These are phyloP conservation scores for Trametes hirsuta DNA, from an alignment of 1,284 basidiomycete genomes.

Conservation along the genomic window DNA sequence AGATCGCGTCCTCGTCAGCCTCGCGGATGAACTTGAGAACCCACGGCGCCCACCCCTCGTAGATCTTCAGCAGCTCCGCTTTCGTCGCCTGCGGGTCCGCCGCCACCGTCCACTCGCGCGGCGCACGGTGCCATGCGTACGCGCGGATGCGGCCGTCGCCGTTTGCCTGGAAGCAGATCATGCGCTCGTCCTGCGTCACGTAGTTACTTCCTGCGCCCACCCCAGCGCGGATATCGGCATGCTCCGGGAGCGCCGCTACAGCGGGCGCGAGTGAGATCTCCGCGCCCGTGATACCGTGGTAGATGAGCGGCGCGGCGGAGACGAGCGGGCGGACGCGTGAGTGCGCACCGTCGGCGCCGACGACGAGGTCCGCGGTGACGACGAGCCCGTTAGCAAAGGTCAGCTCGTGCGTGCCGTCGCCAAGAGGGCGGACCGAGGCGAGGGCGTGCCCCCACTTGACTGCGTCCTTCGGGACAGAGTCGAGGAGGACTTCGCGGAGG, in stretches of 20 bases:
- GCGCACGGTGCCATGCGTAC: neutral
- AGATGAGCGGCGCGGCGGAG: neutral
- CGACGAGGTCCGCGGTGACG: slow-evolving; percentile 29
- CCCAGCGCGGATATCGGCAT: neutral
- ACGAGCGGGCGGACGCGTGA: slow-evolving; percentile 40
- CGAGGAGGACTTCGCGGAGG: neutral
- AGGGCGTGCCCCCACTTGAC: neutral
- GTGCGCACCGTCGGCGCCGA: slow-evolving; percentile 52
- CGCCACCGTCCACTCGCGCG: neutral
- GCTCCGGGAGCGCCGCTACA: neutral
- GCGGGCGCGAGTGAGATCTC: neutral
- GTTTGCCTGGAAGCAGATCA: neutral
- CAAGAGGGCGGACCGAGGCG: neutral
- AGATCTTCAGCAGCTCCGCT: neutral
- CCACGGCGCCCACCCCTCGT: neutral
- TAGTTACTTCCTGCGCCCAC: neutral
- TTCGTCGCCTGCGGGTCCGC: neutral
- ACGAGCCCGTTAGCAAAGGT: neutral
- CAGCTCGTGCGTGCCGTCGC: neutral
- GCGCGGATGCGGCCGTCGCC: slow-evolving; percentile 1
- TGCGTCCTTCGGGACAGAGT: neutral
- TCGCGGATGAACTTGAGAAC: neutral
- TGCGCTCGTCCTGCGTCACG: neutral
- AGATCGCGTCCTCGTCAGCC: neutral
- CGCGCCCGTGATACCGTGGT: neutral